Base-by-base conservation (phyloP, 768 basidiomycete genomes). In the Boletus speciosus region DNA sequence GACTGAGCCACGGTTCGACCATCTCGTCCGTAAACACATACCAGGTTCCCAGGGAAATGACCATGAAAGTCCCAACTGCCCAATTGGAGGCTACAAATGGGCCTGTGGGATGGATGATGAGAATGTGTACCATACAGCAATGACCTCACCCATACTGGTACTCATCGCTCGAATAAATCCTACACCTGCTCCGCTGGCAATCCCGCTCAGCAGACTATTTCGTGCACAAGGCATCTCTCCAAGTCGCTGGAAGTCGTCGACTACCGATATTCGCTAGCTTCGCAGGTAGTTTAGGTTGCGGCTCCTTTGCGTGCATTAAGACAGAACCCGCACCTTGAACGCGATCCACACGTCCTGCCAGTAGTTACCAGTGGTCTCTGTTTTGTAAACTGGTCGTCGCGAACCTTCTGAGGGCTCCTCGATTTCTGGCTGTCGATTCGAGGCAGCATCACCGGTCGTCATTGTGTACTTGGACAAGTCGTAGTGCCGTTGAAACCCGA, bases 141-240 rank as follows among this genome's bases (percentile, higher is more conserved):
- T 23, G 44, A 38, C 52, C 6, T 47, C 12, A 37, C 38, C 75
- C 84, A 52, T 67, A 90, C 90, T 74, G 11, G 81, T 71, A 62
- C 79, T 79, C 61, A 90, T 69, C 3, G 82, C 85, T 51, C 90
- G 80, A 50, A 92, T 81, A 51, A 87, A 74, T 19, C 90, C 91
- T 51, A 93, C 80, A 1, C 88, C 90, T 1, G 77, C 78, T 14
- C 90, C 90, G 53, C 86, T 83, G n/a, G 83, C 86, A 60, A 93
- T 91, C 14, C 90, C 90, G 48, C 78, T 81, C 59, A 93, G 71
- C 36, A 93, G 71, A 64, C 86, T 86, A 55, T 81, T 86, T 36
- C 91, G 78, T 45, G 85, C 87, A 64, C 90, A 93, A 3, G 89
- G 90, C 11, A 90, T 77, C 61, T 89, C 81, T 47, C 78, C 76